Base-by-base conservation (phyloP, 768 basidiomycete species). In the Mycena vitilis region DNA sequence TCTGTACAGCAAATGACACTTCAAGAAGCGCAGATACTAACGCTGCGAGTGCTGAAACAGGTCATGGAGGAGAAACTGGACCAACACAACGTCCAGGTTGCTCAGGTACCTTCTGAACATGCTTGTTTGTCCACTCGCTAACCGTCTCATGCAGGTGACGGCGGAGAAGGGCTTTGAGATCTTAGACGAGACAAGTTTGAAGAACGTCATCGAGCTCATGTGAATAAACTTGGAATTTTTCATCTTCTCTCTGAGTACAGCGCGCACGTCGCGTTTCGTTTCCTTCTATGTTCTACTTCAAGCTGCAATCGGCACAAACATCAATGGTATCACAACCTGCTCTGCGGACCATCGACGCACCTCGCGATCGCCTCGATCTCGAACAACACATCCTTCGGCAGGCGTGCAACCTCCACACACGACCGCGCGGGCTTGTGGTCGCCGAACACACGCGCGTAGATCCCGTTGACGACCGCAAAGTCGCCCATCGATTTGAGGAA, bases 61-160 rank as follows among this genome's bases (percentile, higher is more conserved):
- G 98, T 99, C 51, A 99, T 99, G 98, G 98, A 99, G 80, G 98
- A 99, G 83, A 98, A 98, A 79, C 88, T 99, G 49, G 97, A 99
- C 81, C 95, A 98, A 74, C 96, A 98, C 83, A 99, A 99, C 73
- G 96, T 99, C 30, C 96, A 99, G 79, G 85, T 99, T 16, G 96
- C 97, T 60, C 95, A 96, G 86, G 96, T 93, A 60, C 38, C 85
- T 80, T 59, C 34, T 42, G 20, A 54, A 59, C 63, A 51, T 65
- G 16, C 30, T 58, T 42, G 22, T 62, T 16, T 20, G 18, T 56
- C 34, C 36, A 57, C 0, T 38, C 30, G 20, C 51, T 65, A 65
- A 68, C 47, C 40, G 52, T 60, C 36, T 34, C 30, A 30, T 38
- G 25, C 73, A 95, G 93, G 94, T 98, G n/a, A 96, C 95, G 63